These are phyloP conservation scores for Picea abies DNA, from an alignment of 83 land plant genomes.

Conservation along the genomic window DNA sequence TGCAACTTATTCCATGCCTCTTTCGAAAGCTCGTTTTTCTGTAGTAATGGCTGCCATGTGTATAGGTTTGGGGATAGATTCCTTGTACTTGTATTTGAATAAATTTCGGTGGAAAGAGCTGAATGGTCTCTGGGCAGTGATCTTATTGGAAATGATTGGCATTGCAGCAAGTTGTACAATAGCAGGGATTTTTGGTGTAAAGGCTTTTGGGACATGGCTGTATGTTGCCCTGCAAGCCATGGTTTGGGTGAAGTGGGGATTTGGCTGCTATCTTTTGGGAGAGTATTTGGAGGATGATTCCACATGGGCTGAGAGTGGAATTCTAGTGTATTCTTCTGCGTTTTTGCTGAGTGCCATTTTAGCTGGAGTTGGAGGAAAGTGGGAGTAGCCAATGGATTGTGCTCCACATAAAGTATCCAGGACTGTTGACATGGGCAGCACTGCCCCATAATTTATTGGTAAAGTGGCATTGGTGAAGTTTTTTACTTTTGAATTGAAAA, in stretches of 20 bases:
- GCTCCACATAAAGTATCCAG: too few species aligned
- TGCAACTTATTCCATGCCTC: not conserved
- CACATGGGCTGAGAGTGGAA: not conserved
- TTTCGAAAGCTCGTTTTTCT: not conserved
- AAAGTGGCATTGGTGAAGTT: too few species aligned
- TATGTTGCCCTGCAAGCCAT: not conserved
- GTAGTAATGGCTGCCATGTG: not conserved
- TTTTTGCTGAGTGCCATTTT: not conserved
- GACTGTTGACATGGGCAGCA: too few species aligned
- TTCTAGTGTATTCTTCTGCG: not conserved
- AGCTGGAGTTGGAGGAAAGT: slow-evolving; percentile 1
- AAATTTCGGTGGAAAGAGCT: not conserved
- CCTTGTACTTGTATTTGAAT: not conserved
- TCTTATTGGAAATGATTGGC: not conserved
- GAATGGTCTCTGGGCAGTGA: not conserved
- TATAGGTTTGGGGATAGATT: not conserved
- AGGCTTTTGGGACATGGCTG: not conserved
- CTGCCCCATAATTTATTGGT: too few species aligned
- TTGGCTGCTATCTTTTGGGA: not conserved
- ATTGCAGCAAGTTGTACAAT: not conserved
- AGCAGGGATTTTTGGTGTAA: not conserved
- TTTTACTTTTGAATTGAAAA: too few species aligned
- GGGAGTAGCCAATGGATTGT: not conserved
- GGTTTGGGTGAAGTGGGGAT: not conserved
- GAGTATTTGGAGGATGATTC: slow-evolving; percentile 1